These are phyloP conservation scores for Populus ilicifolia DNA, from an alignment of 345 rosid species.

Conservation along the genomic window DNA sequence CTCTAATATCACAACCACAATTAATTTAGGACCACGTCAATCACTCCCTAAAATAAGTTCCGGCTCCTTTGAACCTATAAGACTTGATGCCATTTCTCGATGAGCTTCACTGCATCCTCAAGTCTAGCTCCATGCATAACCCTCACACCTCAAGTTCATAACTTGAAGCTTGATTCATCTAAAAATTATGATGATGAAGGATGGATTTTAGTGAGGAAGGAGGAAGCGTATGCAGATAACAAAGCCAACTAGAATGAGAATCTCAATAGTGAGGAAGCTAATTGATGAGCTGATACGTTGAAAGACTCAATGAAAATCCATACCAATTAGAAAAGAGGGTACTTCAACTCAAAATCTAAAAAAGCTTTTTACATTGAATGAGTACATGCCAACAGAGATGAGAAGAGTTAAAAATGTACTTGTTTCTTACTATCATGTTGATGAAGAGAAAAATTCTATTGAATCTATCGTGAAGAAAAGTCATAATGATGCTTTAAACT, in stretches of 20 bases:
- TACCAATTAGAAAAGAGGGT: background rate
- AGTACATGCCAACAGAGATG: background rate
- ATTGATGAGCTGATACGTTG: background rate
- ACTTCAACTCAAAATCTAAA: background rate
- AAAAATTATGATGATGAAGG: no score
- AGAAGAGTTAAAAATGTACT: no score
- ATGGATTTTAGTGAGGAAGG: background rate
- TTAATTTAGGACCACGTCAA: background rate
- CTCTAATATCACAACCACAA: background rate
- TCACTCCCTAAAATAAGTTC: background rate
- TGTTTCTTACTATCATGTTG: background rate
- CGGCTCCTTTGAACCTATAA: background rate
- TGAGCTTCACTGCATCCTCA: background rate
- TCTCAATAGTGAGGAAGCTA: background rate
- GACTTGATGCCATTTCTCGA: background rate
- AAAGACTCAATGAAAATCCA: background rate
- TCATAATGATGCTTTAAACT: background rate
- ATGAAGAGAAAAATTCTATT: background rate
- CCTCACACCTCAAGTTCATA: background rate
- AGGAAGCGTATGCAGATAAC: background rate
- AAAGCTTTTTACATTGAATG: background rate
- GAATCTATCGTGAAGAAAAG: background rate
- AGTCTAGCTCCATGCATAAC: background rate
- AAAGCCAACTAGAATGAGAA: background rate
- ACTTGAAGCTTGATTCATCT: background rate